A percentile compares a stretch with the other conserved stretches of the same genome.
Evolutionary conservation across 768 basidiomycete species (phyloP).

Genomic region (Boletales sp.): DNA sequence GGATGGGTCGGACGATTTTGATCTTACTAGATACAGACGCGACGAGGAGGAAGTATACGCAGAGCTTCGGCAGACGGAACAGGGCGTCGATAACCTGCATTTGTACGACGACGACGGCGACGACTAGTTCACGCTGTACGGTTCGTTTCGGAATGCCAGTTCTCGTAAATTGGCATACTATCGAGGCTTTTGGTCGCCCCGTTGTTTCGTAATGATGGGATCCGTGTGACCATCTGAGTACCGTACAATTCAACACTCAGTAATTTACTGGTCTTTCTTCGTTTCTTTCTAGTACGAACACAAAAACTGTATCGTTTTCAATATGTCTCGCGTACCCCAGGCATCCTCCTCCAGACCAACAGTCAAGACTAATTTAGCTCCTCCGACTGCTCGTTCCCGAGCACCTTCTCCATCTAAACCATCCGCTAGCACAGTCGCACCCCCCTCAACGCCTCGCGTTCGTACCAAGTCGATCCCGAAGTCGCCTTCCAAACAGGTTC

Average conservation of each 20-base stretch:
- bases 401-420: slow-evolving; percentile 30
- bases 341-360: slow-evolving; percentile 32
- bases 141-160: too few species aligned
- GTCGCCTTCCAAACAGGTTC: slow-evolving; percentile 29
- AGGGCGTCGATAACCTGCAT: slow-evolving; percentile 10
- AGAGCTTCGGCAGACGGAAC: slow-evolving; percentile 22
- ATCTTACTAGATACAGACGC: slow-evolving; percentile 56
- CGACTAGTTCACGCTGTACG: slow-evolving; percentile 1
- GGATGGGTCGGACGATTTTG: slow-evolving; percentile 47
- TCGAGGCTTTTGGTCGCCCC: neutral
- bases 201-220: slow-evolving; percentile 16
- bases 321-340: slow-evolving; percentile 43
- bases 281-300: neutral
- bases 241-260: neutral
- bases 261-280: neutral
- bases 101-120: slow-evolving; percentile 22
- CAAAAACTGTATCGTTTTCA: neutral
- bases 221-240: slow-evolving; percentile 9
- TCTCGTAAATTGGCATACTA: neutral
- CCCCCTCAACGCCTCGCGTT: slow-evolving; percentile 28
- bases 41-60: slow-evolving; percentile 29
- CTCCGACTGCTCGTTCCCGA: slow-evolving; percentile 30
- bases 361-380: slow-evolving; percentile 24
- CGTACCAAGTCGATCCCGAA: slow-evolving; percentile 38
- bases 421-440: slow-evolving; percentile 20